phyloP scores from a whole-genome alignment of 768 basidiomycete genomes.

The Collybia nuda region DNA sequence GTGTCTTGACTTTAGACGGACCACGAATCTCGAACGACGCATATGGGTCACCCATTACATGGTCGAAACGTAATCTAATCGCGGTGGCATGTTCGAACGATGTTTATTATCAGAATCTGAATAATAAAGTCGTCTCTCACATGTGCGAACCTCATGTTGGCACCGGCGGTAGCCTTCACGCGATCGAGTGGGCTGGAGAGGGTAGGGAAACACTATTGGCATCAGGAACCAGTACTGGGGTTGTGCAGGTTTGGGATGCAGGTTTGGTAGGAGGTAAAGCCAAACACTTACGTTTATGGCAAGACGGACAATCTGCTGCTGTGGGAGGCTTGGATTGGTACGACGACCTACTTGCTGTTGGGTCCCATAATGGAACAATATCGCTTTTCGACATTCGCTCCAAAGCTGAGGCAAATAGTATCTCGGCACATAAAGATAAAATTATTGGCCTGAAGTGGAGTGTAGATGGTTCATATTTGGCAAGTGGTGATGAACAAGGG shows the following conservation, averaged over 20 bases:
- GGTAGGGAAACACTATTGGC: constrained; percentile 43
- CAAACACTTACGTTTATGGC: constrained; percentile 38
- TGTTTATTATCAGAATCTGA: constrained; percentile 63
- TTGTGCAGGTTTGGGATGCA: constrained; percentile 57
- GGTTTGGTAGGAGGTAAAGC: constrained; percentile 25
- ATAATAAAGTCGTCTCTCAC: constrained; percentile 50
- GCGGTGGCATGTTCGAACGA: constrained; percentile 61
- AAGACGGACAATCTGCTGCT: constrained; percentile 27
- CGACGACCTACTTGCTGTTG: constrained; percentile 59
- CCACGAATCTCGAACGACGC: constrained; percentile 57
- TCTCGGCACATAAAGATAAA: constrained; percentile 62
- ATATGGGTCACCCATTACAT: constrained; percentile 58
- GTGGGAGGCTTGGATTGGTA: constrained; percentile 52
- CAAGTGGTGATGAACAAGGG: constrained; percentile 85
- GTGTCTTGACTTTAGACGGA: constrained; percentile 60
- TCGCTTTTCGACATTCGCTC: constrained; percentile 65
- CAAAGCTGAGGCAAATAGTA: constrained; percentile 21
- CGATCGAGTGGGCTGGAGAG: constrained; percentile 51
- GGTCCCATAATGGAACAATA: constrained; percentile 62
- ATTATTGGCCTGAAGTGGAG: constrained; percentile 82
- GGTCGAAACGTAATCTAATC: constrained; percentile 60
- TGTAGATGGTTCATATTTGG: constrained; percentile 69
- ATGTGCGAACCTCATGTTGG: constrained; percentile 39
- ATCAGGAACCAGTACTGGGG: constrained; percentile 49
- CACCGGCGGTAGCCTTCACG: constrained; percentile 37